phyloP scores from a whole-genome alignment of 208 protist species.

The Wallacemonas sp. region DNA sequence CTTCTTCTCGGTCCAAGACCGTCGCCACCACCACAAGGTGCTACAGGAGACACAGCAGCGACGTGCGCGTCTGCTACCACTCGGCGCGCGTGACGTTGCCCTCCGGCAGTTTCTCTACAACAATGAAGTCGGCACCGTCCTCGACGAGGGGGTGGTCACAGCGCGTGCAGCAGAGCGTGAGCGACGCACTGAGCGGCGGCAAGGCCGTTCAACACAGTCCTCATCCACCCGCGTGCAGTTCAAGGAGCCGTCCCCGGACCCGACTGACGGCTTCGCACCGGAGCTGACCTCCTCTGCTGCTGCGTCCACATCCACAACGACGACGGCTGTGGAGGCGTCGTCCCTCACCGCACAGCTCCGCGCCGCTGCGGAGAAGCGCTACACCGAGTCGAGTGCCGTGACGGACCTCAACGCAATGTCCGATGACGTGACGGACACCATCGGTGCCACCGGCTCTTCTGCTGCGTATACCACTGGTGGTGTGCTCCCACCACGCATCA shows the following conservation, averaged over 20 bases:
- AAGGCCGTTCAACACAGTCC: neutral
- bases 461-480: no score
- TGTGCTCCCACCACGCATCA: no score
- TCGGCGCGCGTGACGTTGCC: constrained; percentile 52
- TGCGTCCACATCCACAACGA: neutral
- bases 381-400: neutral
- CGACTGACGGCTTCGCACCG: no score
- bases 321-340: neutral
- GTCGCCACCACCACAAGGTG: constrained; percentile 57
- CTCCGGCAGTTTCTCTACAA: constrained; percentile 39
- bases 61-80: constrained; percentile 52
- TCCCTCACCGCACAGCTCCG: neutral
- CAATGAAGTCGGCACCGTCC: constrained; percentile 24
- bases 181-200: neutral
- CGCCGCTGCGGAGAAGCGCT: constrained; percentile 5
- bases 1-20: constrained; percentile 64
- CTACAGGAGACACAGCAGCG: constrained; percentile 50
- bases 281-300: neutral
- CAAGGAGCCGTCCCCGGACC: neutral
- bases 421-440: no score
- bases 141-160: constrained; percentile 31
- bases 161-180: neutral
- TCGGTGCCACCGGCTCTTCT: no score
- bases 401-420: no score
- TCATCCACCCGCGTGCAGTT: neutral